Percentiles rank a stretch among this genome's conserved stretches.
phyloP scores from a whole-genome alignment of 2,329 filamentous ascomycete genomes.

The Fusarium nurragi region DNA sequence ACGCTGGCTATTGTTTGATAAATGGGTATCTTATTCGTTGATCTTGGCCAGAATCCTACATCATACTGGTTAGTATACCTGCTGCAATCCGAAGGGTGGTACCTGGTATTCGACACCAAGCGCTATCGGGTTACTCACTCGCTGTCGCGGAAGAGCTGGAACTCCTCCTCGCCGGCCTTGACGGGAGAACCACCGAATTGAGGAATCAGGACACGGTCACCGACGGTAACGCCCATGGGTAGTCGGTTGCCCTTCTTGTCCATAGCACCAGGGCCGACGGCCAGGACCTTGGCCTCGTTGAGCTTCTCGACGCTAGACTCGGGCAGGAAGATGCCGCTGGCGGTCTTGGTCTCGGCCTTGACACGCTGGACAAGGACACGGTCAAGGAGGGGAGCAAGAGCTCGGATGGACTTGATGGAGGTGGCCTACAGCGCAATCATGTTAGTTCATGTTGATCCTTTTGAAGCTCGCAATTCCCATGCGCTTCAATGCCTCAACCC shows the following conservation, averaged over 20 bases:
- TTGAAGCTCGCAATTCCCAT: background rate
- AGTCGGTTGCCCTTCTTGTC: conserved; percentile 91
- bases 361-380: conserved; percentile 97
- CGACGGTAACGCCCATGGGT: conserved; percentile 80
- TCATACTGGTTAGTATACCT: conserved; percentile 21
- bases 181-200: conserved; percentile 95
- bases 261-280: conserved; percentile 87
- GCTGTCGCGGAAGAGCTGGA: conserved; percentile 93
- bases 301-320: conserved; percentile 97
- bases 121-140: conserved; percentile 77
- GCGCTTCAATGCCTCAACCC: background rate
- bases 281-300: conserved; percentile 96
- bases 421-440: conserved; percentile 59
- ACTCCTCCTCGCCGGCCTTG: conserved; percentile 98
- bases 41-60: conserved; percentile 96
- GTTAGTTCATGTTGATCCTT: conserved; percentile 8
- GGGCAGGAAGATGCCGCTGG: conserved; percentile 95
- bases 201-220: conserved; percentile 95
- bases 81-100: background rate
- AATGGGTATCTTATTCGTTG: conserved; percentile 75
- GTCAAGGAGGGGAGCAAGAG: conserved; percentile 94
- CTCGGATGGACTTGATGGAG: conserved; percentile 93
- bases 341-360: conserved; percentile 97
- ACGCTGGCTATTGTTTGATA: conserved; percentile 38
- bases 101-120: background rate